Conservation (phyloP, 495 filamentous ascomycete genomes). For the Hypoxylon perforatum region DNA sequence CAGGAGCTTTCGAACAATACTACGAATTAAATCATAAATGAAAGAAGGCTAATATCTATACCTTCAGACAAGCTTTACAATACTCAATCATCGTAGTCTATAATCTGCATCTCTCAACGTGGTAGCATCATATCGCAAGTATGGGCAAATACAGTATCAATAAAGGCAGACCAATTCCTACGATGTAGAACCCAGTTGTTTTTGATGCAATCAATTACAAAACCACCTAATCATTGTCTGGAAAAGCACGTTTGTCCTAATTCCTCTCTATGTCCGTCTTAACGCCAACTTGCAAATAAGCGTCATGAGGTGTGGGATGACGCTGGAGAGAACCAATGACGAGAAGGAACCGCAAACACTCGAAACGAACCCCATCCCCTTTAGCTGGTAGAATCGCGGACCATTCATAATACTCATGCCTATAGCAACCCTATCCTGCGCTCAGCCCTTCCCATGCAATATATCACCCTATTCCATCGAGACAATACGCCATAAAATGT, state of each 20-base stretch:
- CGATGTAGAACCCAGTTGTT: constrained; percentile 1
- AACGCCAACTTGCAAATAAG: constrained; percentile 36
- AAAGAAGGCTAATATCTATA: too few relatives aligned
- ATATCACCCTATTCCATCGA: constrained; percentile 32
- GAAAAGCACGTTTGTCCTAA: constrained; percentile 37
- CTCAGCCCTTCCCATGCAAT: constrained; percentile 40
- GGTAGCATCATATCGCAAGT: background rate
- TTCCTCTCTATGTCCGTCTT: constrained; percentile 41
- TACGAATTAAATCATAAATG: too few relatives aligned
- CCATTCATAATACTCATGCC: constrained; percentile 9
- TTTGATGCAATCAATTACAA: constrained; percentile 34
- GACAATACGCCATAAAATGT: constrained; percentile 45
- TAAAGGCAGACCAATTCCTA: background rate
- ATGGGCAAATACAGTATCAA: background rate
- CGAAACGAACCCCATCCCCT: constrained; percentile 14
- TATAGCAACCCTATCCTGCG: constrained; percentile 32
- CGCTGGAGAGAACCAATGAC: constrained; percentile 23
- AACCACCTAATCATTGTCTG: constrained; percentile 16
- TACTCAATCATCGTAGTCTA: too few relatives aligned
- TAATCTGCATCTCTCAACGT: background rate
- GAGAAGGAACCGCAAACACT: constrained; percentile 22
- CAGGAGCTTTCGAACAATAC: too few relatives aligned
- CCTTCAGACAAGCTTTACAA: too few relatives aligned
- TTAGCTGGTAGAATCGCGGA: constrained; percentile 7
- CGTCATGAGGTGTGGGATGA: constrained; percentile 20